Conservation (phyloP, 805 yeast species). For the Wickerhamiella spandovensis region DNA sequence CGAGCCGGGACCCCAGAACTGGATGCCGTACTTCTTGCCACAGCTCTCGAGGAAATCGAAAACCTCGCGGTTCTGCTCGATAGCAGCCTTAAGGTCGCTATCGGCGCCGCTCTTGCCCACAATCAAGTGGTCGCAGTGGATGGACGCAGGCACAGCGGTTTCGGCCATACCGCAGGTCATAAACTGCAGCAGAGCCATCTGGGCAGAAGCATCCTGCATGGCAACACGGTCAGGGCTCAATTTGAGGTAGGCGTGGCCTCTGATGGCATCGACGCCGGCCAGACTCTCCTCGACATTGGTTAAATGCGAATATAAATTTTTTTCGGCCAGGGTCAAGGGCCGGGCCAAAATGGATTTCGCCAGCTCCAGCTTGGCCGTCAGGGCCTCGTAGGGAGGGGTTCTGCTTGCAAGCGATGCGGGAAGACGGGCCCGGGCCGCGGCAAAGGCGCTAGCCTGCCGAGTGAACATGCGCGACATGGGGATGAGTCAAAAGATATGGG, state of each 20-base stretch:
- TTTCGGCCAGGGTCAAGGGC: constrained; percentile 90
- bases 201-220: constrained; percentile 99
- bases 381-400: constrained; percentile 78
- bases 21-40: constrained; percentile 89
- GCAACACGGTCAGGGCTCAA: constrained; percentile 96
- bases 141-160: constrained; percentile 88
- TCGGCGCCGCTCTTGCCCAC: constrained; percentile 93
- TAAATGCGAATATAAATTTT: constrained; percentile 84
- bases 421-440: constrained; percentile 22
- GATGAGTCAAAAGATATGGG: not conserved
- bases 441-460: constrained; percentile 6
- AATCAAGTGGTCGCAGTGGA: constrained; percentile 96
- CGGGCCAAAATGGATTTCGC: constrained; percentile 55
- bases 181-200: constrained; percentile 96
- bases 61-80: constrained; percentile 82
- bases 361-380: constrained; percentile 45
- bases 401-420: constrained; percentile 54
- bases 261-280: constrained; percentile 39
- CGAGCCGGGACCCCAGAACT: constrained; percentile 99
- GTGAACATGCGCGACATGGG: constrained; percentile 1
- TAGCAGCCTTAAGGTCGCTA: constrained; percentile 65
- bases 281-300: constrained; percentile 78
- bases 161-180: constrained; percentile 88
- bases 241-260: constrained; percentile 86
- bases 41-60: constrained; percentile 88